Evolutionary conservation across 805 yeast species (phyloP), one percentile per base, ranked within the genome.

Genomic region (Starmerella apicola): DNA sequence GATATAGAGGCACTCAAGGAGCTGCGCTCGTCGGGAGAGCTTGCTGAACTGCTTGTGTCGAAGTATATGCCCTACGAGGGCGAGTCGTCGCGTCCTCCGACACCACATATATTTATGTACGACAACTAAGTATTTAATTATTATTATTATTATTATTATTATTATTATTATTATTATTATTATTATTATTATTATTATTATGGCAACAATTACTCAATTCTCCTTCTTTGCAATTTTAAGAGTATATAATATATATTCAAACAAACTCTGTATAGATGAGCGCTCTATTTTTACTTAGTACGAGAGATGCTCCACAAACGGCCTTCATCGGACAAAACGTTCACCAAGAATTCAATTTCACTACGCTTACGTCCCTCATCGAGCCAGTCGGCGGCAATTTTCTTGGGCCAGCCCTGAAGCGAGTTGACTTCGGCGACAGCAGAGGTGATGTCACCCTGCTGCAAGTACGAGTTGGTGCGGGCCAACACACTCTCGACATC

Each of bases 351-450:
- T 64, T 85, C 88, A 27, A 82, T 73, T 65, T 88, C 97, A 48
- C 85, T 66, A 59, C 93, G 80, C 66, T 77, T 79, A 68, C 96
- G 77, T 35, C 91, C 84, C 59, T 84, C 94, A 23, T 66, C 65
- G 25, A 91, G 74, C 97, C 97, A 91, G 58, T 84, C 95, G 51
- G 76, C 74, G 28, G 96, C 91, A 52, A 91, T 70, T 56, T 73
- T 73, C 70, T 93, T 78, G 27, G 91, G 74, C 95, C 95, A 83
- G 30, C 97, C 97, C 62, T 82, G 81, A 62, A 91, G 70, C 49
- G 74, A 71, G 47, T 93, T 78, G 39, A 80, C 91, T 61, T 86
- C 95, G 57, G 86, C 94, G 21, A 91, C 93, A 13, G 98, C 98
- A 45, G 71, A 71, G 56, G 80, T 84, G 52, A 91, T 70, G 46